Base-by-base conservation (phyloP, 495 filamentous ascomycete genomes). In the Schizothecium vesticola region DNA sequence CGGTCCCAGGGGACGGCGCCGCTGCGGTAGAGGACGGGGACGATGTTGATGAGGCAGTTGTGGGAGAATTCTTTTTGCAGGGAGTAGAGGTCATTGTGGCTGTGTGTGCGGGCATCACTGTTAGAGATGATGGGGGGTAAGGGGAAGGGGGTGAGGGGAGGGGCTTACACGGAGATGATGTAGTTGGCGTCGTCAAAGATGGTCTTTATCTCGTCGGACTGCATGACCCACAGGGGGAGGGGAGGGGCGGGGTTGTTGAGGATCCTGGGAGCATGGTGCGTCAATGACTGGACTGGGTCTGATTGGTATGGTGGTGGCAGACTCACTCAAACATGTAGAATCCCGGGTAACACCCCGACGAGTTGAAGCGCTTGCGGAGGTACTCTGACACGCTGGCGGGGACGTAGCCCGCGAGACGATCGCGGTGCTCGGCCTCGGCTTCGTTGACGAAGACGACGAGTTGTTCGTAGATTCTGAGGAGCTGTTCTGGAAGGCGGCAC, bases 31-130 rank as follows among this genome's bases (percentile, higher is more conserved):
- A 69, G 33, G 1, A 69, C 56, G 25, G 62, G 62, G 10, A 69
- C 33, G 0, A 33, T 26, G 25, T 65, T 69, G 59, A 65, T 69
- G 23, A 61, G 22, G 25, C 62, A 69, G 25, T 60, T 22, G 24
- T 57, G 23, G 24, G 22, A 62, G 23, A 69, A 1, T 21, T 69
- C 67, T 21, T 69, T 69, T 43, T 69, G 57, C 22, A 69, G 31
- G 6, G 67, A 69, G 3, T 61, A 13, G 16, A 69, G 57, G 31
- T 69, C 67, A 63, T 69, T 69, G 67, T 61, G 43, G 13, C 67
- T 65, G 12, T 31, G 26, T n/a, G 22, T n/a, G n/a, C n/a, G 12
- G 1, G 4, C 11, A 56, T 16, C 22, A n/a, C 24, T 61, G 56
- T 68, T 19, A 68, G 33, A 36, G 1, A 13, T 9, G 10, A 0